These are phyloP conservation scores for Corylus heterophylla DNA, from an alignment of 306 rosid genomes.

Conservation along the genomic window DNA sequence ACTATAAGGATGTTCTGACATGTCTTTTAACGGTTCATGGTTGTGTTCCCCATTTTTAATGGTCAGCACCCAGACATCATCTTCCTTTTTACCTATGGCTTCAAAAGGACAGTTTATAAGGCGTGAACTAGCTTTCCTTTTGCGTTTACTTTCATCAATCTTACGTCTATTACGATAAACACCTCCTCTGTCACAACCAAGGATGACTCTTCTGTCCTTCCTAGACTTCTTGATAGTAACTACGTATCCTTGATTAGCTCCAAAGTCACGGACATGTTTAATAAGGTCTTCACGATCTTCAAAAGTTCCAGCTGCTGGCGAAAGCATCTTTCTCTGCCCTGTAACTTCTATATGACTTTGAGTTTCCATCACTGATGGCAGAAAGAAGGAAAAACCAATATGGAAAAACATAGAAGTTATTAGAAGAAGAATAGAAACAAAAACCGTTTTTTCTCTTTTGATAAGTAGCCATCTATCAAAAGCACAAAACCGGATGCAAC, in stretches of 20 bases:
- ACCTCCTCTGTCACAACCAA: conserved; percentile 84
- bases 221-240: conserved; percentile 83
- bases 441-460: neutral
- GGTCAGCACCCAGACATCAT: conserved; percentile 63
- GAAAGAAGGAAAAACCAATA: conserved; percentile 22
- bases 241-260: conserved; percentile 75
- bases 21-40: conserved; percentile 74
- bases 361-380: conserved; percentile 37
- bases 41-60: conserved; percentile 70
- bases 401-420: conserved; percentile 18
- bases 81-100: conserved; percentile 71
- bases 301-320: conserved; percentile 60
- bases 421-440: neutral
- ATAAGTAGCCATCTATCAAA: neutral
- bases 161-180: conserved; percentile 77
- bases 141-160: conserved; percentile 70
- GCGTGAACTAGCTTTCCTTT: conserved; percentile 72
- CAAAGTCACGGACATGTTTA: conserved; percentile 66
- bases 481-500: neutral
- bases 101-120: conserved; percentile 83
- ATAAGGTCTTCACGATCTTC: conserved; percentile 75
- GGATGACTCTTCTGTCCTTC: conserved; percentile 80
- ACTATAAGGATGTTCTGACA: conserved; percentile 79
- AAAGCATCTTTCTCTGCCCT: conserved; percentile 44
- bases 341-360: conserved; percentile 37